Evolutionary conservation across 257 asterid genomes (phyloP).

Genomic region (Solanum piurae): DNA sequence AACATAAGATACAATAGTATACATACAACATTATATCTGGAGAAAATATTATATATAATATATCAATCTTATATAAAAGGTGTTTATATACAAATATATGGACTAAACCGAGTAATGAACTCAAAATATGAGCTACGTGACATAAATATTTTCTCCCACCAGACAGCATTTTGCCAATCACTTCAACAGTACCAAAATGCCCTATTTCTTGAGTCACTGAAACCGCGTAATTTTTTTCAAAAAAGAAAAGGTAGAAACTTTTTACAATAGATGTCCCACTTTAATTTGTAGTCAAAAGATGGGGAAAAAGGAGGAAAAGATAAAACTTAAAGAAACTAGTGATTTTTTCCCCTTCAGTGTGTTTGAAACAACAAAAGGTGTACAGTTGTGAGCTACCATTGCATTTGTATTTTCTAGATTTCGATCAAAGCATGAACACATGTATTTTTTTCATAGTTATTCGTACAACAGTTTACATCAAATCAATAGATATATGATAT

Average conservation of each 20-base stretch:
- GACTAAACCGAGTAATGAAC: neutral
- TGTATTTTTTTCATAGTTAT: neutral
- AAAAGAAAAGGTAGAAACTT: neutral
- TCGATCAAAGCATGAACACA: neutral
- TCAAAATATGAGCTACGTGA: neutral
- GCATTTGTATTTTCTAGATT: too few relatives aligned
- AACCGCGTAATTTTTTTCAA: neutral
- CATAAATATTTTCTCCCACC: neutral
- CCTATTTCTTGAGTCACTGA: neutral
- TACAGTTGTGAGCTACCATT: too few relatives aligned
- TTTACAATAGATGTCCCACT: neutral
- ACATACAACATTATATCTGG: neutral
- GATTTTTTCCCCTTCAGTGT: neutral
- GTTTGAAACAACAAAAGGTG: neutral
- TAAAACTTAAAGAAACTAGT: neutral
- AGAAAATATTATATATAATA: neutral
- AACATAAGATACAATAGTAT: neutral
- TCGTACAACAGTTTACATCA: too few relatives aligned
- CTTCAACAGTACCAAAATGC: neutral
- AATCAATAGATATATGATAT: neutral
- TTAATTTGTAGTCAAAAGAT: neutral
- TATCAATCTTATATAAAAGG: neutral
- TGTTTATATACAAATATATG: too few relatives aligned
- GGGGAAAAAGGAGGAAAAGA: neutral
- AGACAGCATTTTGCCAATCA: neutral